Conservation (phyloP, 495 filamentous ascomycete genomes). For the Bombardia bombarda region DNA sequence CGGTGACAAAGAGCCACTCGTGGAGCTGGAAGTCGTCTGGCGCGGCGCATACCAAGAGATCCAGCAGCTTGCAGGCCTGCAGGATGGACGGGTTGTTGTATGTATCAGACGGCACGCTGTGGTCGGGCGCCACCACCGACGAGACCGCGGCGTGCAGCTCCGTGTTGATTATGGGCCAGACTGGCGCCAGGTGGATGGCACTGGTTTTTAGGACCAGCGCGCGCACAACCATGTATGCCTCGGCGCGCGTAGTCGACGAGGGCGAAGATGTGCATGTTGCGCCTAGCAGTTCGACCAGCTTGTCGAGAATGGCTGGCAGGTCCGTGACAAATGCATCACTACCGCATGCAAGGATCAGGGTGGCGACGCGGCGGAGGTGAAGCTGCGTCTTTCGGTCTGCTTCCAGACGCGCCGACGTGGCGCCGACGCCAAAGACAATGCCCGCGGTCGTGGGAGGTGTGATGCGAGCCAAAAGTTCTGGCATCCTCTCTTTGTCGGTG, state of each 20-base stretch:
- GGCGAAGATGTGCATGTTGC: conserved; percentile 89
- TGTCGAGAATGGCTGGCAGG: conserved; percentile 65
- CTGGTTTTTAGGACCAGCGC: conserved; percentile 71
- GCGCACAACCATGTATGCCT: conserved; percentile 82
- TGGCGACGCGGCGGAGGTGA: conserved; percentile 74
- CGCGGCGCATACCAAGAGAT: conserved; percentile 70
- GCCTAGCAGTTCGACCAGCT: conserved; percentile 73
- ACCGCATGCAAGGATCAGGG: conserved; percentile 64
- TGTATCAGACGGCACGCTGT: conserved; percentile 53
- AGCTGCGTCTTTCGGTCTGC: conserved; percentile 90
- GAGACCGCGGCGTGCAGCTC: conserved; percentile 80
- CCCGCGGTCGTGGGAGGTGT: conserved; percentile 87
- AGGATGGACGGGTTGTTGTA: conserved; percentile 69
- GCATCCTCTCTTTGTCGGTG: conserved; percentile 79
- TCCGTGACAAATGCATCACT: conserved; percentile 74
- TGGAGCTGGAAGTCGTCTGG: conserved; percentile 94
- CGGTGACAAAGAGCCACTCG: conserved; percentile 94
- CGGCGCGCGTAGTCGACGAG: conserved; percentile 78
- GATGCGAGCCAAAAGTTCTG: conserved; percentile 69
- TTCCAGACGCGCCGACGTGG: conserved; percentile 86
- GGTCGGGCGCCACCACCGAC: conserved; percentile 60
- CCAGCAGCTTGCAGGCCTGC: conserved; percentile 88
- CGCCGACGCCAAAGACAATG: conserved; percentile 95
- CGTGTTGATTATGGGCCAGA: conserved; percentile 86
- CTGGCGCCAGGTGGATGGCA: conserved; percentile 63